Conservation (phyloP, 441 rosid genomes). For the Arabidopsis lyrata region DNA sequence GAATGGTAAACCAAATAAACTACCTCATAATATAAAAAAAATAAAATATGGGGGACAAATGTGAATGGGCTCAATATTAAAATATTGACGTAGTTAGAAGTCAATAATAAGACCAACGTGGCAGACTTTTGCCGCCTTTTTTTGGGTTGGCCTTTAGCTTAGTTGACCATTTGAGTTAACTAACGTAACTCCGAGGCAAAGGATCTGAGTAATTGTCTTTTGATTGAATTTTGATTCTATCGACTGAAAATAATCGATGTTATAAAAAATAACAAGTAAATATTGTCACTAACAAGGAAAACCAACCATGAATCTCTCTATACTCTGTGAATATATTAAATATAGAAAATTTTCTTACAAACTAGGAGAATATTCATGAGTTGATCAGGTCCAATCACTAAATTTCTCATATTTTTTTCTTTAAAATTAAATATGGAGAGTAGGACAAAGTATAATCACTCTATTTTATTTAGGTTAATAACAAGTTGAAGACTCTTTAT, state of each 20-base stretch:
- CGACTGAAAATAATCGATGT: background rate
- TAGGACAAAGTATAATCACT: conserved; percentile 15
- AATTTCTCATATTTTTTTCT: conserved; percentile 6
- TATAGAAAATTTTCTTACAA: too few species aligned
- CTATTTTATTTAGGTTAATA: conserved; percentile 2
- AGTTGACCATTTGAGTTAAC: conserved; percentile 25
- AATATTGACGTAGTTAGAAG: conserved; percentile 7
- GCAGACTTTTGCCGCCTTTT: conserved; percentile 32
- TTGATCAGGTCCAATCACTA: conserved; percentile 26
- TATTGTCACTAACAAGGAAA: background rate
- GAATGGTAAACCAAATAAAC: conserved; percentile 15
- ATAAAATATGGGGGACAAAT: conserved; percentile 11
- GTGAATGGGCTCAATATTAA: background rate
- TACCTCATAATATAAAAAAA: conserved; percentile 16
- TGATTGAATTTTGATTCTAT: conserved; percentile 7
- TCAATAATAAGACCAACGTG: conserved; percentile 32
- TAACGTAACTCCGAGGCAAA: conserved; percentile 33
- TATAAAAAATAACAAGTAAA: background rate
- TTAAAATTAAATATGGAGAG: background rate
- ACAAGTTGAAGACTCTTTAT: conserved; percentile 18
- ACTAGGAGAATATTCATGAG: conserved; percentile 17
- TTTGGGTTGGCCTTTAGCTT: background rate
- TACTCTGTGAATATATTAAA: background rate
- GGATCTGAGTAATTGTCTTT: background rate
- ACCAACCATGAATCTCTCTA: conserved; percentile 9